A percentile compares a stretch with the other conserved stretches of the same genome.
These are phyloP conservation scores for Bruguiera sexangula DNA, from an alignment of 345 rosid species.

Conservation along the genomic window DNA sequence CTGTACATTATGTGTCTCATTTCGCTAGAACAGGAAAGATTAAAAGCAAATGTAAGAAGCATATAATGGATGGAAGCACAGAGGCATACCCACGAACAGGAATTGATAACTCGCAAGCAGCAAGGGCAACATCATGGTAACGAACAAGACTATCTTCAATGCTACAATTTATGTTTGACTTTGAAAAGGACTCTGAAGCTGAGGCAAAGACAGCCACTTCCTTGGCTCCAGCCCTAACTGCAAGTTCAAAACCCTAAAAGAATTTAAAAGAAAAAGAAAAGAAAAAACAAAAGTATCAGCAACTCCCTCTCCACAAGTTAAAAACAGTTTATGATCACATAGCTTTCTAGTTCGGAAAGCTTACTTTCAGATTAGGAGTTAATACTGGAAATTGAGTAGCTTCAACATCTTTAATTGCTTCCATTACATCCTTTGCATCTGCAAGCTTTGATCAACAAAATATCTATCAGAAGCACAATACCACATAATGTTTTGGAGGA, in stretches of 20 bases:
- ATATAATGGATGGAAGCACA: neutral
- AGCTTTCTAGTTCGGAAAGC: neutral
- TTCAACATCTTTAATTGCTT: conserved; percentile 31
- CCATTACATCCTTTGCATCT: conserved; percentile 75
- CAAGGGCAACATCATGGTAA: conserved; percentile 49
- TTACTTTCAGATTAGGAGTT: conserved; percentile 54
- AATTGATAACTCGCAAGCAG: conserved; percentile 52
- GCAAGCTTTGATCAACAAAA: conserved; percentile 37
- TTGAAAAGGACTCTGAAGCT: conserved; percentile 75
- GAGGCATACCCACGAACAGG: conserved; percentile 67
- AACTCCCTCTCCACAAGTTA: neutral
- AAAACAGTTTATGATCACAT: neutral
- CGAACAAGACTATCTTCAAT: conserved; percentile 71
- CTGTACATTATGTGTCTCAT: no score
- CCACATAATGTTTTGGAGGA: neutral
- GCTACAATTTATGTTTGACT: conserved; percentile 75
- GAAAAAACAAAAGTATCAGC: neutral
- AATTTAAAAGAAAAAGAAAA: no score
- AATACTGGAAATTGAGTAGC: conserved; percentile 45
- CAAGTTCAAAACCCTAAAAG: conserved; percentile 28
- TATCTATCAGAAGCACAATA: neutral
- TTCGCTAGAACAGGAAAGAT: neutral
- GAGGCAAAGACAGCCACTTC: conserved; percentile 82
- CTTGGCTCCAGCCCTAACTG: conserved; percentile 71
- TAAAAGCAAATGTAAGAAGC: neutral